Base-by-base conservation (phyloP, 2,329 filamentous ascomycete genomes). In the Aspergillus uvarum region DNA sequence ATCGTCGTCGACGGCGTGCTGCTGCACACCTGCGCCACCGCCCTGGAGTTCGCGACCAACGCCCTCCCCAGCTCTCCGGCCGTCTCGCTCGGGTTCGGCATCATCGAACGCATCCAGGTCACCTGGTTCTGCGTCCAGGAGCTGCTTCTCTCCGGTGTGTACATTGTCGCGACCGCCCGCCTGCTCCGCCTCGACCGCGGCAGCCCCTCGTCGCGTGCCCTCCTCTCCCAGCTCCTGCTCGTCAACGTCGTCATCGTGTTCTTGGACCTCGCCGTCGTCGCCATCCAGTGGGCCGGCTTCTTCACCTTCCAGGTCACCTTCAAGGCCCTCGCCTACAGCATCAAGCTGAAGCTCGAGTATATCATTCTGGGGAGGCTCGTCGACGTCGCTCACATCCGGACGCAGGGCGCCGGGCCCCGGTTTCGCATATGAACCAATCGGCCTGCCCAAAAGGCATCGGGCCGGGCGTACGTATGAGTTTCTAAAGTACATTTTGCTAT, bases 121-220 rank as follows among this genome's bases (percentile, higher is more conserved):
- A 78, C 80, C 3, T 74, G 82, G 8, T 85, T 85, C 68, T 84
- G 80, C 59, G 42, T 83, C 5, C 83, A 85, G 68, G 83, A 86
- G 61, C 71, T 80, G 42, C 74, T 83, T 38, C 77, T 85, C 48
- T 84, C 82, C 1, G 67, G 72, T 0, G 70, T 84, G 14, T 85
- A 84, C 65, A 83, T 85, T 47, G 71, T 69, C 61, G 81, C 84
- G 63, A 82, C 83, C 0, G 69, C 81, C 49, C 77, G 74, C 77
- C 73, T 84, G 8, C 72, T 85, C 44, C 76, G 75, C 3, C 63
- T 79, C 3, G 76, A 81, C 50, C 74, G 75, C 3, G 70, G 77
- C 31, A 68, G 70, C 8, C 68, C 74, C 72, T 57, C 70, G 70
- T 51, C 76, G 70, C 51, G 76, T 78, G 51, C 12, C 2, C 54